Evolutionary conservation across 148 eudicot species (phyloP).

Genomic region (Rhododendron ferrugineum): DNA sequence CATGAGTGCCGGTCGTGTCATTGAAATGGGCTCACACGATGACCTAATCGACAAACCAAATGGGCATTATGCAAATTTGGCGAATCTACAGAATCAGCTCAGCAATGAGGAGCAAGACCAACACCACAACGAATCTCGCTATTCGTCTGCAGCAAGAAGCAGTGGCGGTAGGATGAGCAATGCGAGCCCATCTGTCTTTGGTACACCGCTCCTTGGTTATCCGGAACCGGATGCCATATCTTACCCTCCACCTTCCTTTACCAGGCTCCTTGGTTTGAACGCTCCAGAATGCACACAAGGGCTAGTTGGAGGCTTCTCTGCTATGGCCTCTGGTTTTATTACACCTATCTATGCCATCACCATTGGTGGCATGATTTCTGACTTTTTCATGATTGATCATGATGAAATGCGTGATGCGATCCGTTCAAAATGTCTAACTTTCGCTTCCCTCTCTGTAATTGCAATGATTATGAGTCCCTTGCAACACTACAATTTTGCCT

Average conservation of each 20-base stretch:
- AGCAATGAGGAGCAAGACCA: slow-evolving; percentile 40
- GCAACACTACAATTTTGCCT: slow-evolving; percentile 67
- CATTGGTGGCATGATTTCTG: slow-evolving; percentile 81
- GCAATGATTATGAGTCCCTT: slow-evolving; percentile 54
- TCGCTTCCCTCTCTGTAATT: slow-evolving; percentile 50
- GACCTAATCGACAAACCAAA: slow-evolving; percentile 43
- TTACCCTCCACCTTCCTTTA: slow-evolving; percentile 37
- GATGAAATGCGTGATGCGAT: slow-evolving; percentile 56
- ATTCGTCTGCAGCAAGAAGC: slow-evolving; percentile 39
- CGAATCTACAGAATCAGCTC: slow-evolving; percentile 60
- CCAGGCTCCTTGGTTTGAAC: slow-evolving; percentile 19
- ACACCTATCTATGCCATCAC: slow-evolving; percentile 85
- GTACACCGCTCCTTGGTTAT: slow-evolving; percentile 30
- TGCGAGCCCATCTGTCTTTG: slow-evolving; percentile 35
- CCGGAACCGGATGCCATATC: slow-evolving; percentile 5
- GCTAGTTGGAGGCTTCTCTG: slow-evolving; percentile 64
- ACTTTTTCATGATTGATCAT: slow-evolving; percentile 55
- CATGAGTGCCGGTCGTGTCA: slow-evolving; percentile 38
- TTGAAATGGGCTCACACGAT: slow-evolving; percentile 68
- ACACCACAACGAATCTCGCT: not conserved
- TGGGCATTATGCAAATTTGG: slow-evolving; percentile 67
- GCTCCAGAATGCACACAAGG: slow-evolving; percentile 77
- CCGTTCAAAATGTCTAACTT: slow-evolving; percentile 42
- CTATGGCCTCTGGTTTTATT: slow-evolving; percentile 59
- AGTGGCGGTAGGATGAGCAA: slow-evolving; percentile 29